A percentile compares a stretch with the other conserved stretches of the same genome.
These are phyloP conservation scores for Gentiana macrophylla DNA, from an alignment of 257 asterid genomes.

Conservation along the genomic window DNA sequence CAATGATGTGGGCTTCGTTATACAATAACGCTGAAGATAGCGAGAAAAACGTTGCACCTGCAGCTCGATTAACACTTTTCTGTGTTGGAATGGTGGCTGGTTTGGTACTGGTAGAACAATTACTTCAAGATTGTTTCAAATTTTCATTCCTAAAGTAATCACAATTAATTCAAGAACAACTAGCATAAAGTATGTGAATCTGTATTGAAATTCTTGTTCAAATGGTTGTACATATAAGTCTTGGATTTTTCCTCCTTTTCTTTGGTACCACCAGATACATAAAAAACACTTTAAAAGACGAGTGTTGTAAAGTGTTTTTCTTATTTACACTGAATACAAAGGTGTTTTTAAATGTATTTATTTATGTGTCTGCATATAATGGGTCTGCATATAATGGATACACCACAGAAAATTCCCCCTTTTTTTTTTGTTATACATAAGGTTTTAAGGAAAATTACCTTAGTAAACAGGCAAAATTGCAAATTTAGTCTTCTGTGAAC, in stretches of 20 bases:
- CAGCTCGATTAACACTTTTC: slow-evolving; percentile 36
- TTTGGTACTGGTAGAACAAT: slow-evolving; percentile 45
- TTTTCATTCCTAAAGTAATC: slow-evolving; percentile 21
- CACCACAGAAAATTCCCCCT: no score
- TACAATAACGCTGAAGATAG: slow-evolving; percentile 16
- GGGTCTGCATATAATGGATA: no score
- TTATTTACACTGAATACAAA: no score
- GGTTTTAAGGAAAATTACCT: no score
- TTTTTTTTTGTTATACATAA: no score
- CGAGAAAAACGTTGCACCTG: slow-evolving; percentile 19
- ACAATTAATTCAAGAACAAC: not conserved
- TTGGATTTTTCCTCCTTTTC: not conserved
- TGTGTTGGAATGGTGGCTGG: slow-evolving; percentile 54
- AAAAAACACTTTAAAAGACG: no score
- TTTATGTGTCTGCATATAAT: no score
- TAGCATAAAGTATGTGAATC: not conserved
- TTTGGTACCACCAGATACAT: no score
- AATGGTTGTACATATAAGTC: not conserved
- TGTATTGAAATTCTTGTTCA: not conserved
- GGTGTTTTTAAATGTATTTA: no score
- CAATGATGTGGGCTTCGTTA: slow-evolving; percentile 77
- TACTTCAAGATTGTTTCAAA: slow-evolving; percentile 45
- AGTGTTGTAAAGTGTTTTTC: no score
- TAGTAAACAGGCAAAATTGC: no score
- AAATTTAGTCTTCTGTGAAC: no score